Percentiles rank a stretch among this genome's conserved stretches.
These are phyloP conservation scores for Vitis vinifera DNA, from an alignment of 164 flowering plant species.

Conservation along the genomic window DNA sequence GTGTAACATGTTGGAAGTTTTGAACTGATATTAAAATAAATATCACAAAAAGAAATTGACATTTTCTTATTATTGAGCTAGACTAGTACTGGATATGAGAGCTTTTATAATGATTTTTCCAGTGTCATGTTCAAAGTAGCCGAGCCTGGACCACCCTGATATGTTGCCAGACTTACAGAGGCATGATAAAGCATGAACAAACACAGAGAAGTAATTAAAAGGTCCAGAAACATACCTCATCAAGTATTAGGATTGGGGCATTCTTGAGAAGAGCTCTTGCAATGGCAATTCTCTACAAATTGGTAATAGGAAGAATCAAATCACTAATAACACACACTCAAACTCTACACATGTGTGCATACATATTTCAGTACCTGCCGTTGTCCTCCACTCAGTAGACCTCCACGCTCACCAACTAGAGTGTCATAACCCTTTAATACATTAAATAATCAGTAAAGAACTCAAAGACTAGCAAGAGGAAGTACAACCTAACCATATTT, in stretches of 20 bases:
- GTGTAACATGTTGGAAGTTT: too few species aligned
- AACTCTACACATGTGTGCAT: too few species aligned
- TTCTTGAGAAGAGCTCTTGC: constrained; percentile 93
- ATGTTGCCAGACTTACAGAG: too few species aligned
- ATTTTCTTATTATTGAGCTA: too few species aligned
- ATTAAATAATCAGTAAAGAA: constrained; percentile 3
- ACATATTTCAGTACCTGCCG: constrained; percentile 65
- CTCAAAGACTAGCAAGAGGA: background rate
- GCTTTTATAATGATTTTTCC: background rate
- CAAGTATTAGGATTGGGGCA: constrained; percentile 90
- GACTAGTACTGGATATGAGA: too few species aligned
- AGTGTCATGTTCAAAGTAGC: background rate
- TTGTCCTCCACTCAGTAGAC: constrained; percentile 94
- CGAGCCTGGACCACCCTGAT: background rate
- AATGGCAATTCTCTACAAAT: constrained; percentile 89
- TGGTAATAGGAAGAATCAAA: constrained; percentile 8
- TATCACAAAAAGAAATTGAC: too few species aligned
- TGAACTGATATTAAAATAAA: too few species aligned
- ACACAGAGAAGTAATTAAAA: constrained; percentile 1
- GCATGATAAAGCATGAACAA: background rate
- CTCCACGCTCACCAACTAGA: constrained; percentile 95
- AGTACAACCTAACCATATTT: background rate
- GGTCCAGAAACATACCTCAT: constrained; percentile 56
- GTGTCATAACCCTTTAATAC: constrained; percentile 84
- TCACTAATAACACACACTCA: background rate